These are phyloP conservation scores for Glycine latifolia DNA, from an alignment of 306 rosid genomes.

Conservation along the genomic window DNA sequence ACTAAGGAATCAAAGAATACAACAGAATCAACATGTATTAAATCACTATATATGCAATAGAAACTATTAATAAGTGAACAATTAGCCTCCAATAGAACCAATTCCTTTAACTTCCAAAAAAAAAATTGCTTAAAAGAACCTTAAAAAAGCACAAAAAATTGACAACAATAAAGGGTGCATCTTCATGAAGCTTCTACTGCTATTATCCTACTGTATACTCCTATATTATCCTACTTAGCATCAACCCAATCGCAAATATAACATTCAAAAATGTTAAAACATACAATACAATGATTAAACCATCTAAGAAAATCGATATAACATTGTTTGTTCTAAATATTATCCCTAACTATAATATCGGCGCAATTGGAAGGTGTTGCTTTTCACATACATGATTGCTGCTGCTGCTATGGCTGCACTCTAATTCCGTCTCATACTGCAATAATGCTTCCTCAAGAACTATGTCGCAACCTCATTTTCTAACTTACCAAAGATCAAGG, in stretches of 20 bases:
- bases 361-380: not conserved
- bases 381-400: not conserved
- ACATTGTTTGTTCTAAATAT: not conserved
- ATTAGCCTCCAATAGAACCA: not conserved
- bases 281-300: too few relatives aligned
- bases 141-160: too few relatives aligned
- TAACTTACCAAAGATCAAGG: conserved; percentile 59
- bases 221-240: not conserved
- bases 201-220: not conserved
- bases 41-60: not conserved
- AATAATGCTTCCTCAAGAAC: conserved; percentile 38
- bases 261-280: not conserved
- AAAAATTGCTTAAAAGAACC: not conserved
- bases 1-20: not conserved
- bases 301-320: too few relatives aligned
- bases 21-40: not conserved
- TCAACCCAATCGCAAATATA: not conserved
- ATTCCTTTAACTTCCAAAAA: not conserved
- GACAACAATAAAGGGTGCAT: too few relatives aligned
- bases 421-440: conserved; percentile 10
- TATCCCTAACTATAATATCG: not conserved
- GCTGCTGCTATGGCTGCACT: conserved; percentile 10
- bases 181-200: too few relatives aligned
- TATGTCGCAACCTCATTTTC: conserved; percentile 52
- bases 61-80: not conserved